Conservation (phyloP, 2,329 filamentous ascomycete genomes). For the Aureobasidium uvarum region DNA sequence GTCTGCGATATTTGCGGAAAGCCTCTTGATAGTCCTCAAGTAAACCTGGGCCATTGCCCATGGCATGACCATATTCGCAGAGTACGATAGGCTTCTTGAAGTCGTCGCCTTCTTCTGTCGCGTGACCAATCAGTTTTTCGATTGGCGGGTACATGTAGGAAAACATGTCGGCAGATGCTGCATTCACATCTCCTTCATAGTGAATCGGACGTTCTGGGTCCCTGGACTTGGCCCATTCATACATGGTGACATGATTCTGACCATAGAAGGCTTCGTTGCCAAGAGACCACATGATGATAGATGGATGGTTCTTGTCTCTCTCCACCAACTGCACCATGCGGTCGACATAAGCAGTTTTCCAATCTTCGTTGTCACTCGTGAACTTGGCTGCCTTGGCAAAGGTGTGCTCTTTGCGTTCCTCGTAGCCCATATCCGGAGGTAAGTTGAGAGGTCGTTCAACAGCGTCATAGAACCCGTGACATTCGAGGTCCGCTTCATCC, state of each 20-base stretch:
- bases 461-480: conserved; percentile 46
- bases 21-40: conserved; percentile 66
- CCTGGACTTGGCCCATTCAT: conserved; percentile 57
- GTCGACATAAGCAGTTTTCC: conserved; percentile 65
- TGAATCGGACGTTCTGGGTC: conserved; percentile 62
- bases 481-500: conserved; percentile 54
- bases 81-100: conserved; percentile 56
- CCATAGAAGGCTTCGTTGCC: conserved; percentile 74
- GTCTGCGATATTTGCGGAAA: conserved; percentile 59
- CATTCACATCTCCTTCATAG: conserved; percentile 64
- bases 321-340: conserved; percentile 63
- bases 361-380: conserved; percentile 60
- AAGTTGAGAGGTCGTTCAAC: conserved; percentile 30
- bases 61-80: conserved; percentile 60
- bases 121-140: conserved; percentile 52
- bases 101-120: conserved; percentile 40
- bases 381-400: conserved; percentile 57
- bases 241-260: conserved; percentile 66
- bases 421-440: conserved; percentile 52
- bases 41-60: conserved; percentile 72
- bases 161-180: conserved; percentile 62
- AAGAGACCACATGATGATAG: conserved; percentile 70
- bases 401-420: conserved; percentile 59
- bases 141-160: conserved; percentile 65
- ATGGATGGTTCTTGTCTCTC: conserved; percentile 68